Conservation (phyloP, 352 stramenopile species). For the Thalassiosira livingstoniorum region DNA sequence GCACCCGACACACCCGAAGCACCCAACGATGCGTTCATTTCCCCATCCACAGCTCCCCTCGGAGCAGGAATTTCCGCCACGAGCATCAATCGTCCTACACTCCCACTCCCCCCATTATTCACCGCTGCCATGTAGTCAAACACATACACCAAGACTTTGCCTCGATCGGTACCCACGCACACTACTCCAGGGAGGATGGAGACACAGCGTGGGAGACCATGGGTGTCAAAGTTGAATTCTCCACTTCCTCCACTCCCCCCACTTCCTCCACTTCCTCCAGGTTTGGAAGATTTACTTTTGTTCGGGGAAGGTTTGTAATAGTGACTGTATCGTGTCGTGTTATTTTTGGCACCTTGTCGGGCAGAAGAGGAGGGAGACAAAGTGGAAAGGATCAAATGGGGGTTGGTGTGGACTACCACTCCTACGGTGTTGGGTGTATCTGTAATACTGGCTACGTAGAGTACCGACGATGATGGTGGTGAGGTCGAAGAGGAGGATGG, state of each 20-base stretch:
- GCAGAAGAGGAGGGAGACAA: slow-evolving; percentile 32
- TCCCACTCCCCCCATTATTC: not conserved
- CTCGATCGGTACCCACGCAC: slow-evolving; percentile 74
- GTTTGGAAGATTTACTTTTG: too few species aligned
- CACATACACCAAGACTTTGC: slow-evolving; percentile 73
- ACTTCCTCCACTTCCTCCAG: too few species aligned
- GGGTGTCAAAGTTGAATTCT: slow-evolving; percentile 51
- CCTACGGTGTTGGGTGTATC: slow-evolving; percentile 44
- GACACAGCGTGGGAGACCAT: slow-evolving; percentile 56
- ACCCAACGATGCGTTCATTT: not conserved
- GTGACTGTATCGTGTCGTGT: slow-evolving; percentile 17
- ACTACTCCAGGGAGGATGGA: slow-evolving; percentile 70
- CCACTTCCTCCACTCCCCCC: too few species aligned
- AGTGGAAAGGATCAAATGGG: slow-evolving; percentile 54
- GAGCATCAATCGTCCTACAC: slow-evolving; percentile 31
- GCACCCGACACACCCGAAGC: not conserved
- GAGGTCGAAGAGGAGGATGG: slow-evolving; percentile 16
- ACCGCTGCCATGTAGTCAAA: slow-evolving; percentile 50
- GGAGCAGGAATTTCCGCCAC: slow-evolving; percentile 58
- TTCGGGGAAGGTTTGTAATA: slow-evolving; percentile 38
- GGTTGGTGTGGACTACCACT: slow-evolving; percentile 58
- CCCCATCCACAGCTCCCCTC: slow-evolving; percentile 14
- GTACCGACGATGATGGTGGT: too few species aligned
- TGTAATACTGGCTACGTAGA: slow-evolving; percentile 60
- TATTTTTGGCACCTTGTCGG: not conserved